A percentile compares a stretch with the other conserved stretches of the same genome.
phyloP scores from a whole-genome alignment of 331 rosid genomes.

The Spiraea crenata region DNA sequence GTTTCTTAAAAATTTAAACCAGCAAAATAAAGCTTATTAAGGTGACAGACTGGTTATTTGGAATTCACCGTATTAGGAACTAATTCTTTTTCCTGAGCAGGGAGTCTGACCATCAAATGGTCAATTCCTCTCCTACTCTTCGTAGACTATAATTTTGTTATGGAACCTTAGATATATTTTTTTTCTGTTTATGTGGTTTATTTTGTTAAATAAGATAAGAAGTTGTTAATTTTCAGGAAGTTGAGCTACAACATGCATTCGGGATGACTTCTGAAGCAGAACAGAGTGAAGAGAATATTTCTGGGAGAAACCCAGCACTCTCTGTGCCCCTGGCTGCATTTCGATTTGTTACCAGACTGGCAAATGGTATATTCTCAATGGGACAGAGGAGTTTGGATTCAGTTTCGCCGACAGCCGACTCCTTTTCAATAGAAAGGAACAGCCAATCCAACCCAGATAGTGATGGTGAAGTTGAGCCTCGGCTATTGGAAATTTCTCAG shows the following conservation, averaged over 20 bases:
- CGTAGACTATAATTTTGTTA: neutral
- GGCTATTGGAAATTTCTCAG: conserved; percentile 30
- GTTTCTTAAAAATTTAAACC: no score
- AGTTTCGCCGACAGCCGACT: conserved; percentile 13
- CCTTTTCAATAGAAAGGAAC: no score
- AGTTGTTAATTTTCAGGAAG: conserved; percentile 52
- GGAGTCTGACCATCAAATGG: conserved; percentile 12
- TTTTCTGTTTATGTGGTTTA: neutral
- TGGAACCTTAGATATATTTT: conserved; percentile 20
- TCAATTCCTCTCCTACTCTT: conserved; percentile 13
- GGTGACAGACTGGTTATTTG: conserved; percentile 2
- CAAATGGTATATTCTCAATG: conserved; percentile 85
- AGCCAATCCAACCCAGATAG: no score
- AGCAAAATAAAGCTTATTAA: neutral
- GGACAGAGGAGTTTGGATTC: conserved; percentile 60
- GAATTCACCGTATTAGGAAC: conserved; percentile 7
- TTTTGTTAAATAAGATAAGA: conserved; percentile 16
- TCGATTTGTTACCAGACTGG: conserved; percentile 78
- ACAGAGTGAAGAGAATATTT: conserved; percentile 53
- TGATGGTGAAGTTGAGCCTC: conserved; percentile 46
- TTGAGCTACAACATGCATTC: conserved; percentile 49
- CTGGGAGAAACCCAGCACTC: conserved; percentile 65
- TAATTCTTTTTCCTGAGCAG: conserved; percentile 12
- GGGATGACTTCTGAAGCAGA: conserved; percentile 54
- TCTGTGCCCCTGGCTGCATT: conserved; percentile 88